A percentile compares a stretch with the other conserved stretches of the same genome.
Conservation (phyloP, 768 basidiomycete genomes). For the Tubosaeta brunneosetosa region DNA sequence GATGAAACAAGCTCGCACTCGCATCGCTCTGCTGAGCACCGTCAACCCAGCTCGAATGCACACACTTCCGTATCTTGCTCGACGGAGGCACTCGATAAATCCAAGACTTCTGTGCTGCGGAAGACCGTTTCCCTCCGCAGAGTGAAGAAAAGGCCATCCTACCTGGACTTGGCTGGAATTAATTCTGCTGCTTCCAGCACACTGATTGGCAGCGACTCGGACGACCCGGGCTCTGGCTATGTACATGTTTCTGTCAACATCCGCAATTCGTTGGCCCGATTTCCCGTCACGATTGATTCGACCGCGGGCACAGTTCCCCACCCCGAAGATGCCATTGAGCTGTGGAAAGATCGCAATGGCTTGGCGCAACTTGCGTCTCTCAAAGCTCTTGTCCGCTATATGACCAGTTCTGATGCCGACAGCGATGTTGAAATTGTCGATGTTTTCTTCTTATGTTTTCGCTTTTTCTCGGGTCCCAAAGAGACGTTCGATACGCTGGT, state of each 20-base stretch:
- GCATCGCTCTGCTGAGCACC: conserved; percentile 5
- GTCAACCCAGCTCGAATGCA: not conserved
- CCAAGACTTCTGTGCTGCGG: conserved; percentile 15
- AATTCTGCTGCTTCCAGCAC: conserved; percentile 19
- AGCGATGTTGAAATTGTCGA: conserved; percentile 41
- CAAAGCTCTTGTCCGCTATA: conserved; percentile 40
- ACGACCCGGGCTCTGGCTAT: conserved; percentile 15
- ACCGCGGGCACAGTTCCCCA: conserved; percentile 29
- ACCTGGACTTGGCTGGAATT: not conserved
- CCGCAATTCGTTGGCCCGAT: conserved; percentile 26
- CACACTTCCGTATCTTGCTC: not conserved
- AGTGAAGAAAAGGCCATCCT: conserved; percentile 6
- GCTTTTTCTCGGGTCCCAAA: conserved; percentile 54
- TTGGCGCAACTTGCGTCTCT: conserved; percentile 35
- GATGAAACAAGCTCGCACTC: not conserved
- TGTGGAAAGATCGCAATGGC: conserved; percentile 26
- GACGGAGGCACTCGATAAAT: not conserved
- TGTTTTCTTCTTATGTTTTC: conserved; percentile 68
- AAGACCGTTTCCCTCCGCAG: conserved; percentile 11
- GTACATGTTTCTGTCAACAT: conserved; percentile 23
- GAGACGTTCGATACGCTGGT: conserved; percentile 43
- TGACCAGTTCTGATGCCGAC: conserved; percentile 40
- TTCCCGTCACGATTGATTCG: conserved; percentile 23
- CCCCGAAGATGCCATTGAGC: conserved; percentile 26
- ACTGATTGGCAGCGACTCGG: conserved; percentile 13